These are phyloP conservation scores for Umbelopsis isabellina DNA, from an alignment of 192 early-diverging fungal species.

Conservation along the genomic window DNA sequence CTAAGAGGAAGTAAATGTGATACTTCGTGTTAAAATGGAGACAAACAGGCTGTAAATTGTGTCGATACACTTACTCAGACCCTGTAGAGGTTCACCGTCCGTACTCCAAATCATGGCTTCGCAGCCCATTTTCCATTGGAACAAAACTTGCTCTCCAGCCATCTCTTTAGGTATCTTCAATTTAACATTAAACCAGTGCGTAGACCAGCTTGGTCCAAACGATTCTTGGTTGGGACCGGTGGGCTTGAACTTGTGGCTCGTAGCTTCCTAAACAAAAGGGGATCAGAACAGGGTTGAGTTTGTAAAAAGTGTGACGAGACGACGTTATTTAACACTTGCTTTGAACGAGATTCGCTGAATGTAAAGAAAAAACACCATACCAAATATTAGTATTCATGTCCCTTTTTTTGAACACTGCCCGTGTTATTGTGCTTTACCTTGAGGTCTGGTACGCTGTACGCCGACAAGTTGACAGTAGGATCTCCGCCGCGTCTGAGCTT, in stretches of 20 bases:
- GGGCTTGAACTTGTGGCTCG: slow-evolving; percentile 20
- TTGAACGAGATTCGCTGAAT: slow-evolving; percentile 37
- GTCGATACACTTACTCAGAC: slow-evolving; percentile 63
- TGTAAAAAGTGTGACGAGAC: background rate
- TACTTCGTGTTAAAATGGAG: background rate
- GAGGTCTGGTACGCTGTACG: slow-evolving; percentile 69
- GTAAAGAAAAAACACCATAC: slow-evolving; percentile 19
- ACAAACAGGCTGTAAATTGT: background rate
- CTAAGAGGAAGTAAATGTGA: slow-evolving; percentile 28
- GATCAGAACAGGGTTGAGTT: background rate
- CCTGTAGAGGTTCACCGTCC: slow-evolving; percentile 82
- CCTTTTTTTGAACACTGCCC: too few species aligned
- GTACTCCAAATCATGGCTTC: slow-evolving; percentile 91
- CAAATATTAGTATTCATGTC: slow-evolving; percentile 53
- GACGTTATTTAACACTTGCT: slow-evolving; percentile 21
- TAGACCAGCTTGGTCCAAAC: slow-evolving; percentile 55
- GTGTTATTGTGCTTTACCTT: slow-evolving; percentile 49
- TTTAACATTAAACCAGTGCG: slow-evolving; percentile 74
- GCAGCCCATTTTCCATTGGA: slow-evolving; percentile 86
- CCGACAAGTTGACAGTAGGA: slow-evolving; percentile 52
- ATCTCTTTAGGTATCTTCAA: slow-evolving; percentile 68
- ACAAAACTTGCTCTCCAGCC: slow-evolving; percentile 70
- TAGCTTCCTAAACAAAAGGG: slow-evolving; percentile 22
- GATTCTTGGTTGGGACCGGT: background rate
- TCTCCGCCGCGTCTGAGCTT: slow-evolving; percentile 45